Base-by-base conservation (phyloP, 164 flowering plant species). In the Litsea cubeba region DNA sequence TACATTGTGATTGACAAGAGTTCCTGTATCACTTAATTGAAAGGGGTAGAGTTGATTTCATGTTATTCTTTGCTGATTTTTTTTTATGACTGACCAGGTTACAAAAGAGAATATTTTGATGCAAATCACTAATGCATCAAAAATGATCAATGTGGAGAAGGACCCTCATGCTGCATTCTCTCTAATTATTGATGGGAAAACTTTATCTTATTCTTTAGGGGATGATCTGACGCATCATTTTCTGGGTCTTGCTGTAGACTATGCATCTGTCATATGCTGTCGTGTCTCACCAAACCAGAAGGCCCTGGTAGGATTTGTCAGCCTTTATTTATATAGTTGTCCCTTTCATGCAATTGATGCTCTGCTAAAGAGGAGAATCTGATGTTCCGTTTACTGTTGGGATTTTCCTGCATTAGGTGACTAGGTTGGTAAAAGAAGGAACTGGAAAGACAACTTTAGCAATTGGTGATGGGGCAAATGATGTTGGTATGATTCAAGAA, bases 401-500 rank as follows among this genome's bases (percentile, higher is more conserved):
- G 49, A 63, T 54, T 71, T 76, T 65, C 65, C 77, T 49, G 49
- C 71, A 60, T 65, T 74, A 95, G 99, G 92, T 95, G 58, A 93
- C 99, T 6, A 87, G 97, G 75, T 83, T 93, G 78, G 98, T 93
- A 49, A 95, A 93, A 84, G 90, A 93, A 83, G 97, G 96, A 74
- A 89, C 97, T 73, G 91, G 95, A 62, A 93, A 87, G 80, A 91
- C 87, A 46, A 95, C 99, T 69, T 81, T 95, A 75, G 99, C 98
- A 32, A 91, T 95, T 71, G 99, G 98, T 76, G 98, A 95, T 85
- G 97, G 98, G 79, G 97, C 99, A 74, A 95, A 95, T 85, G 98
- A 96, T 76, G 99, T 96, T 75, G 99, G 99, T 50, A 96, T 96
- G 99, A 96, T 96, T 83, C 99, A 96, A 84, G 99, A 94, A 82